These are phyloP conservation scores for Fusarium papillatum DNA, from an alignment of 2,329 filamentous ascomycete species.

Conservation along the genomic window DNA sequence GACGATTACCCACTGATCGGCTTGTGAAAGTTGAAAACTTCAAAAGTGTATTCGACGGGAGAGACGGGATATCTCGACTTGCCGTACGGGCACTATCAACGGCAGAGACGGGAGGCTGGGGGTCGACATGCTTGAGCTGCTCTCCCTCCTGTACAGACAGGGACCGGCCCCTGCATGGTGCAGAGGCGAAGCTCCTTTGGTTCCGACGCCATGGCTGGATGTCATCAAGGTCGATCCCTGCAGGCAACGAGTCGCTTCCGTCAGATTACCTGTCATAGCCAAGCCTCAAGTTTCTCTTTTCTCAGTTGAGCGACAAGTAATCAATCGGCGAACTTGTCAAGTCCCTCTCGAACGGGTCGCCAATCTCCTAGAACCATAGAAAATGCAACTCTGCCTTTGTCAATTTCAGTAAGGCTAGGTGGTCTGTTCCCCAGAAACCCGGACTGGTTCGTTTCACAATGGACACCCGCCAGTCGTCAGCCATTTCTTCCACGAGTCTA, in stretches of 20 bases:
- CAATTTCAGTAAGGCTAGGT: background rate
- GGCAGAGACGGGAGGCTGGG: background rate
- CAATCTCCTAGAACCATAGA: background rate
- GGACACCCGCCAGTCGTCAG: background rate
- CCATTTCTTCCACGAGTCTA: constrained; percentile 1
- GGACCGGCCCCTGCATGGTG: background rate
- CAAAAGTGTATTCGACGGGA: background rate
- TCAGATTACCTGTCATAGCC: background rate
- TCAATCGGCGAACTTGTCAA: background rate
- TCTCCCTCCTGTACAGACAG: background rate
- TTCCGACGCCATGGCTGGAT: background rate
- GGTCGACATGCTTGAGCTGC: background rate
- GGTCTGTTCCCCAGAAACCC: background rate
- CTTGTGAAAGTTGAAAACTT: background rate
- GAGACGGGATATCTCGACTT: background rate
- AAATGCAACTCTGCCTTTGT: background rate
- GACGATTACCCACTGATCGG: background rate
- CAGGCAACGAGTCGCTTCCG: background rate
- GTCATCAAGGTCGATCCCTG: background rate
- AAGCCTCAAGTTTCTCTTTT: background rate
- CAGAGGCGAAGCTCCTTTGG: background rate
- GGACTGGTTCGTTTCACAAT: background rate
- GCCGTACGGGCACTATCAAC: background rate
- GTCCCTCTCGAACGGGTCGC: constrained; percentile 1
- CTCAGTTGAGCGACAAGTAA: background rate